Base-by-base conservation (phyloP, 1,139 yeast species). In the Pichia sp. region DNA sequence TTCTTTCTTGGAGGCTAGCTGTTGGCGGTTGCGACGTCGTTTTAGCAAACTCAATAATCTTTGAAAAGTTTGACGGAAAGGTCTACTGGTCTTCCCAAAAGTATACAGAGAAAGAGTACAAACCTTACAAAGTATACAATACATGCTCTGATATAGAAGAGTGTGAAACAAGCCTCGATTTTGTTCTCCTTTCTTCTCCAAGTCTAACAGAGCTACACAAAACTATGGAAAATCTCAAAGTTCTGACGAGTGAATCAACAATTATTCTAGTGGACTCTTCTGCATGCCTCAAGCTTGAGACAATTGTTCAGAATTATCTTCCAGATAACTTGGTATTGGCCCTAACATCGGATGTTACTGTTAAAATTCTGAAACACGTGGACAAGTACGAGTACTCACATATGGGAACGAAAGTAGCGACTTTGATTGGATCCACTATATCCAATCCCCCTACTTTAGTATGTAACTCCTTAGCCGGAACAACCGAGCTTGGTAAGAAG, bases 221-320 rank as follows among this genome's bases (percentile, higher is more conserved):
- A 2, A 32, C 33, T 19, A 32, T 43, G 3, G 29, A 19, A 3
- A 30, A 26, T 4, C 22, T 47, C 1, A 30, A 35, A 19, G 16
- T 35, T 1, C 23, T 44, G 9, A 34, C 47, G 8, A 32, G 33
- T 6, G 26, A 39, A 1, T 34, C 47, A 6, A 51, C 58, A 8
- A 40, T 50, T 11, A 36, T 54, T 16, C 24, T 53, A 14, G 40
- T 53, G 3, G 58, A 55, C 35, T 50, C 56, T 2, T 18, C 53
- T 12, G 27, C 25, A 10, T 23, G 24, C 14, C 16, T 16, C 2
- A 15, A 5, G 15, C 30, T 20, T 18, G 23, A 28, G 14, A 15
- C 3, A 5, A 9, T 25, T 14, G 12, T 25, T 4, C 16, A 14
- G 6, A 6, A 8, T 11, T 14, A 25, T 3, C 31, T 49, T 5